Evolutionary conservation across 2,329 filamentous ascomycete species (phyloP), one percentile per base, ranked within the genome.

Genomic region (Aspergillus ibericus): DNA sequence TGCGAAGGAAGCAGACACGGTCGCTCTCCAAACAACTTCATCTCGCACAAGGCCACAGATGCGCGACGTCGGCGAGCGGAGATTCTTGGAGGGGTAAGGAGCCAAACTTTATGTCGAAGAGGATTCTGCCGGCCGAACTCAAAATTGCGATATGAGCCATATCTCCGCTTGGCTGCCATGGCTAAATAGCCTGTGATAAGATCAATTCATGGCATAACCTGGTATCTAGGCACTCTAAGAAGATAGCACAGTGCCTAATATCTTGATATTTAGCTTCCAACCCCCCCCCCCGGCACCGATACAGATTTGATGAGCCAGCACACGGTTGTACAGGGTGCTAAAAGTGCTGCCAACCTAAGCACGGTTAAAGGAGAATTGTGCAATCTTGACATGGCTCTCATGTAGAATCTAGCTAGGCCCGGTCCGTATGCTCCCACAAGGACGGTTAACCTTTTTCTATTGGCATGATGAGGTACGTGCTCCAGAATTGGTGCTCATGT

Each of bases 71-170:
- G 44, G 44, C 25, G 44, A 48, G 27, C 44, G 44, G 44, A 48
- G 15, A n/a, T 32, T 29, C 7, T 29, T 48, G 44, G 27, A 48
- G 44, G 44, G 25, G 27, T 29, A 48, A 32, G 44, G 27, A 48
- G 44, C 15, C 44, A 27, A 48, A 48, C 44, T 29, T 32, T 16
- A 46, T 46, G 22, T n/a, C n/a, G 13, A 48, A 32, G 27, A 48
- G 25, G n/a, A 48, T 48, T 48, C 44, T 32, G 27, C 44, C 44
- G 44, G 44, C 44, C n/a, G 44, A 48, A 48, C 44, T 48, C 25
- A 48, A 48, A 48, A 16, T 48, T 12, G 16, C 15, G 38, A 16
- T 42, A 13, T 22, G 38, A 42, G 18, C 38, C 44, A 18, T 32
- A 48, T 48, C 44, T 29, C 44, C 25, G 25, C 22, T 18, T 9